Percentiles rank a stretch among this genome's conserved stretches.
phyloP scores from a whole-genome alignment of 495 filamentous ascomycete species.

The Penicillium ucsense region DNA sequence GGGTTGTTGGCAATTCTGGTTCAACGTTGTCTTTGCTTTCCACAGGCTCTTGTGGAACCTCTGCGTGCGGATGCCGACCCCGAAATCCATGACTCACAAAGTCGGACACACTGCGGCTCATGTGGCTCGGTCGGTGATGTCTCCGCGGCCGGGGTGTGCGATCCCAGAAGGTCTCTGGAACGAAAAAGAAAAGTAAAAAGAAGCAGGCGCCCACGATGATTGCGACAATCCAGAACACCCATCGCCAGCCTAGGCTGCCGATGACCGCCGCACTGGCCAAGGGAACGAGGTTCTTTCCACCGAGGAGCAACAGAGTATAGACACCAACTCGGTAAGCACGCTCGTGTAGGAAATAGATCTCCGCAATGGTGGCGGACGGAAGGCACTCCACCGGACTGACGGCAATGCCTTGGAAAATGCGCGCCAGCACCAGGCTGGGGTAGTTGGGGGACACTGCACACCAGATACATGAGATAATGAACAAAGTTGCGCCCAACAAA shows the following conservation, averaged over 20 bases:
- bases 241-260: constrained; percentile 69
- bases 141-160: constrained; percentile 59
- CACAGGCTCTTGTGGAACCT: constrained; percentile 6
- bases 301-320: constrained; percentile 80
- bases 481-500: constrained; percentile 64
- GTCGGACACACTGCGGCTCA: constrained; percentile 32
- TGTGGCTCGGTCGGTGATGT: constrained; percentile 23
- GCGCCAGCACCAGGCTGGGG: constrained; percentile 65
- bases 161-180: constrained; percentile 97
- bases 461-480: constrained; percentile 73
- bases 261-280: constrained; percentile 84
- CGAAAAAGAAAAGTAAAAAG: constrained; percentile 73
- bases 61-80: constrained; percentile 21
- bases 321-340: constrained; percentile 91
- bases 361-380: constrained; percentile 88
- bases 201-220: constrained; percentile 72
- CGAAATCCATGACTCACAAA: constrained; percentile 28
- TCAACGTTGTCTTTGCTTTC: constrained; percentile 3
- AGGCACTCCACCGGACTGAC: constrained; percentile 91
- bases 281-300: constrained; percentile 89
- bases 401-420: constrained; percentile 79
- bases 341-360: constrained; percentile 96
- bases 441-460: constrained; percentile 78
- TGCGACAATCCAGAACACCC: constrained; percentile 77
- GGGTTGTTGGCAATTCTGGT: neutral